A percentile compares a stretch with the other conserved stretches of the same genome.
These are phyloP conservation scores for Golubevia sp. DNA, from an alignment of 1,284 basidiomycete genomes.

Conservation along the genomic window DNA sequence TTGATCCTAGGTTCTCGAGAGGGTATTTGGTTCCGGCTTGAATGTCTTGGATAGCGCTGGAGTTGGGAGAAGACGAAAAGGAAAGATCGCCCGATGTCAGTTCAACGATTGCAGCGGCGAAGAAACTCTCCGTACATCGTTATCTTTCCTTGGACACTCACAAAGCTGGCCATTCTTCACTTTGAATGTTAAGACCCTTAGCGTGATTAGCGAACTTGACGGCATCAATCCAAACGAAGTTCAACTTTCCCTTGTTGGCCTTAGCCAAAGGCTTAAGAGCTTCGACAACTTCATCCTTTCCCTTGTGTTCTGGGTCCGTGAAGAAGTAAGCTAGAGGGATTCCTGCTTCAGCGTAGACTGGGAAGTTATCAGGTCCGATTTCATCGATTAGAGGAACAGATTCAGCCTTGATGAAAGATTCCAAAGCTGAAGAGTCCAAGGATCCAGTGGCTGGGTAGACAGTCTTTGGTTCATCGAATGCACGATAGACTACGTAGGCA, in stretches of 20 bases:
- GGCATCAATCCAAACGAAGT: conserved; percentile 99
- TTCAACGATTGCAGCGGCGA: no score
- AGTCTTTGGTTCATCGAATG: conserved; percentile 57
- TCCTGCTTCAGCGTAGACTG: conserved; percentile 76
- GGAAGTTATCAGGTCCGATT: conserved; percentile 93
- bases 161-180: conserved; percentile 85
- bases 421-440: conserved; percentile 24
- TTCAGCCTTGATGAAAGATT: conserved; percentile 74
- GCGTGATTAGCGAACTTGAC: conserved; percentile 91
- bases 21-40: conserved; percentile 86
- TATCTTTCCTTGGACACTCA: no score
- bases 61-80: neutral
- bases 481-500: conserved; percentile 48
- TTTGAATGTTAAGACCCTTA: conserved; percentile 83
- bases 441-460: conserved; percentile 23
- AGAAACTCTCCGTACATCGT: no score
- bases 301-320: conserved; percentile 76
- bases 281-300: conserved; percentile 73
- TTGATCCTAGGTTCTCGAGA: conserved; percentile 71
- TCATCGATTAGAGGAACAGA: conserved; percentile 88
- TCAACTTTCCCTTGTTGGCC: conserved; percentile 81
- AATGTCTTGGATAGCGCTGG: conserved; percentile 82
- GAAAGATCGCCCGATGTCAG: no score
- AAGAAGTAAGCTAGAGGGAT: conserved; percentile 96
- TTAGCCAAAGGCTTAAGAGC: conserved; percentile 77